Base-by-base conservation (phyloP, 108 stramenopile species). In the Nitzschia putrida region DNA sequence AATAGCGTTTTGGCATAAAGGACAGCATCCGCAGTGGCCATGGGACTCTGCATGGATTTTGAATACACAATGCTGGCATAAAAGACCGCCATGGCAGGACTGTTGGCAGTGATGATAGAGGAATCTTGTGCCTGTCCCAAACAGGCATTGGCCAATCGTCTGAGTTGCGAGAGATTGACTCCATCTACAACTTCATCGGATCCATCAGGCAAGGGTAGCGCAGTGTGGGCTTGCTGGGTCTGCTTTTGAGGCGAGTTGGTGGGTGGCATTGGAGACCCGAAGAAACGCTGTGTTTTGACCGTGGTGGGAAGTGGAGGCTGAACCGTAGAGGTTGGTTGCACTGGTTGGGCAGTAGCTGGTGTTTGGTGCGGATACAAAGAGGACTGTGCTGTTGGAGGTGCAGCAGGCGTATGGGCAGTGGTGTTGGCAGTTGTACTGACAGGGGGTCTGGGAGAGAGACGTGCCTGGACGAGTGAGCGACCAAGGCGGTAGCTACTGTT, bases 71-170 rank as follows among this genome's bases (percentile, higher is more conserved):
- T 53, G 14, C 67, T 51, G 10, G 87, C 88, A 72, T 78, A 92
- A 70, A 89, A 92, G 40, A 79, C 76, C 1, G 88, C 87, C 52
- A 80, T 82, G 41, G 71, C 44, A 3, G 84, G 77, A 57, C 80
- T 78, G 0, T 41, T 40, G 0, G 52, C 57, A 23, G 55, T 75
- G 20, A 20, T 43, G 8, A 74, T 23, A 4, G 43, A 22, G 22
- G 40, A 13, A 25, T 6, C 34, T 14, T 59, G 8, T 22, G 64
- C 54, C 24, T 52, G 50, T 4, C 61, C 60, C 37, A 61, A 38
- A 29, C 63, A 54, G 0, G 50, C 18, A 14, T 53, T 21, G 18
- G 77, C 64, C 23, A 78, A 45, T 16, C 29, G 34, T 41, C 77
- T 64, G 8, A 78, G 41, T 25, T 65, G 56, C 7, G 68, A 57